These are phyloP conservation scores for Pelargonium citronellum DNA, from an alignment of 441 rosid species.

Conservation along the genomic window DNA sequence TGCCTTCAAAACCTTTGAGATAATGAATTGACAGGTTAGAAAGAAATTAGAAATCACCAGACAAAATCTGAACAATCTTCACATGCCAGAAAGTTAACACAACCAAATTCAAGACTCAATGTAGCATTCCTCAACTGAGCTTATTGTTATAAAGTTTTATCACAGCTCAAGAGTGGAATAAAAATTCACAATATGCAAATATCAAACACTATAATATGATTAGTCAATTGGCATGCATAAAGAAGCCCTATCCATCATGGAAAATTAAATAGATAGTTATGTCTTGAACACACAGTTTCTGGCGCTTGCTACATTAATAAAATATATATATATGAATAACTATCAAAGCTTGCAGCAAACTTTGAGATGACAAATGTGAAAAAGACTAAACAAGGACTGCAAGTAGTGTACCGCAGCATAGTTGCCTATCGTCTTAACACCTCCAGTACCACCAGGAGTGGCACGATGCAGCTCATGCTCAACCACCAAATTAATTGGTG, in stretches of 20 bases:
- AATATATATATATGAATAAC: neutral
- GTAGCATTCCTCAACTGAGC: neutral
- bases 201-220: neutral
- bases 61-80: neutral
- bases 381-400: constrained; percentile 8
- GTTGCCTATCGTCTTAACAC: constrained; percentile 67
- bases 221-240: neutral
- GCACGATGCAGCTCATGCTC: constrained; percentile 65
- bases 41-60: neutral
- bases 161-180: neutral
- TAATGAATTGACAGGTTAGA: constrained; percentile 6
- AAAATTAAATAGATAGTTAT: too few relatives aligned
- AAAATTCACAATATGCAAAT: neutral
- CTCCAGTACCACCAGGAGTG: constrained; percentile 74
- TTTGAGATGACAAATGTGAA: neutral
- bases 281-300: neutral
- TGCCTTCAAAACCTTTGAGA: constrained; percentile 72
- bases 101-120: neutral
- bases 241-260: neutral
- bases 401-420: constrained; percentile 57
- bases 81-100: neutral
- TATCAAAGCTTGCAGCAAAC: neutral
- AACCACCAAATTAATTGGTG: constrained; percentile 54
- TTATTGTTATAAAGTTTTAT: neutral
- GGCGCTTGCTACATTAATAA: neutral